phyloP scores from a whole-genome alignment of 2,329 filamentous ascomycete species.

The Cordyceps pruinosa region DNA sequence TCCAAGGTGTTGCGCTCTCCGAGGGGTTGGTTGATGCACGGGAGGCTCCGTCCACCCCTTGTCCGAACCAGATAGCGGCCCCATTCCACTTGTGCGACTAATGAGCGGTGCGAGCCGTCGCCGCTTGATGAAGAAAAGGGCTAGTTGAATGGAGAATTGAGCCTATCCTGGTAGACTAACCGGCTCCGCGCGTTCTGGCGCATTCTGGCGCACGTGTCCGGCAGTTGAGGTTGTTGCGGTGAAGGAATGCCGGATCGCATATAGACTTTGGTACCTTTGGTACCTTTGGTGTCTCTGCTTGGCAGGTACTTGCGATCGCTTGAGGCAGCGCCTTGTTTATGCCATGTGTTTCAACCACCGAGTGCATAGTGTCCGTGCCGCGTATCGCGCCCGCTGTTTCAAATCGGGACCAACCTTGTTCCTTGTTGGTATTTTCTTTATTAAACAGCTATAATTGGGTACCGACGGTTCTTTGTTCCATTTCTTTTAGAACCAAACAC shows the following conservation, averaged over 20 bases:
- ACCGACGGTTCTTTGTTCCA: neutral
- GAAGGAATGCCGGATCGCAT: neutral
- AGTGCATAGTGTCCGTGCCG: neutral
- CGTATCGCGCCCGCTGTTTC: neutral
- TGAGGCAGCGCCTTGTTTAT: neutral
- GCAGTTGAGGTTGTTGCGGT: slow-evolving; percentile 7
- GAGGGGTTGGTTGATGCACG: slow-evolving; percentile 11
- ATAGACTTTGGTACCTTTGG: neutral
- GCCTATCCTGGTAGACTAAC: slow-evolving; percentile 7
- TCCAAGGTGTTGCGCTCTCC: slow-evolving; percentile 3
- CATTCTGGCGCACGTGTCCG: slow-evolving; percentile 7
- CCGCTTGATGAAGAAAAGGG: slow-evolving; percentile 8
- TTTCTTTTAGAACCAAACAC: neutral
- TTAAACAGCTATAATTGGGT: neutral
- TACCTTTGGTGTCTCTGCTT: too few relatives aligned
- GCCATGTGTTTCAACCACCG: neutral
- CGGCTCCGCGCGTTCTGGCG: slow-evolving; percentile 6
- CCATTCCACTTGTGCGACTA: slow-evolving; percentile 13
- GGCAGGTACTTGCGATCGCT: neutral
- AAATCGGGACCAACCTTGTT: neutral
- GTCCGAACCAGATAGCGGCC: slow-evolving; percentile 12
- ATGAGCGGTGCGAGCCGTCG: slow-evolving; percentile 14
- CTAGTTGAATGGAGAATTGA: slow-evolving; percentile 9
- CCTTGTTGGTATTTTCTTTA: neutral
- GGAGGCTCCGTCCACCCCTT: slow-evolving; percentile 14